Evolutionary conservation across 768 basidiomycete species (phyloP), one percentile per base, ranked within the genome.

Genomic region (Mycena rosella): DNA sequence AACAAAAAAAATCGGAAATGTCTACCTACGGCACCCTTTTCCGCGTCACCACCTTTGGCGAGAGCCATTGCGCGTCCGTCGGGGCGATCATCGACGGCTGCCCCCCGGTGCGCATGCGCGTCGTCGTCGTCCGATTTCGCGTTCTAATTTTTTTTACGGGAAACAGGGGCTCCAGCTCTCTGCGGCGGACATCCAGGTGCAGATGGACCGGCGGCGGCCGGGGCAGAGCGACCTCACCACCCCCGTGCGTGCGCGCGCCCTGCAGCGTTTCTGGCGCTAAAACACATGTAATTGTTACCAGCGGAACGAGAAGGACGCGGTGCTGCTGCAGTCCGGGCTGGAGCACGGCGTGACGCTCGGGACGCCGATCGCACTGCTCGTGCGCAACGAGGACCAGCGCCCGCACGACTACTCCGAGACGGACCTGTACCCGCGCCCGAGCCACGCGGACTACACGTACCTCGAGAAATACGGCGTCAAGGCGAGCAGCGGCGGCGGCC

Each of bases 401-500:
- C 98, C 98, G 22, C 94, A 98, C 75, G 98, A 99, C 80, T 99
- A 99, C 81, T 91, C 96, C 70, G 98, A 99, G 84, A 99, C 98
- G 0, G 98, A 99, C 77, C 83, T 96, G 59, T 99, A 96, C 84
- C 98, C 98, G 34, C 91, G 98, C 24, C 98, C 98, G 30, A 95
- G 93, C 71, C 98, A 99, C 75, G 98, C 98, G 15, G 98, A 99
- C 79, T 98, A 92, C 79, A 99, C 98, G 18, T 99, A 99, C 80
- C 89, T 99, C 64, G 91, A 95, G 73, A 99, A 99, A 74, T 99
- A 99, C 77, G 96, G 96, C 32, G 80, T 99, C 78, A 99, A 99
- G 84, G 98, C 98, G 0, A 96, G 94, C 85, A 95, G 93, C 66
- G 98, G 98, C 40, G 98, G 98, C 52, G 98, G 98, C 8, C 86